Percentiles rank a stretch among this genome's conserved stretches.
Evolutionary conservation across 2,329 filamentous ascomycete genomes (phyloP).

Genomic region (Laburnicola sp.): DNA sequence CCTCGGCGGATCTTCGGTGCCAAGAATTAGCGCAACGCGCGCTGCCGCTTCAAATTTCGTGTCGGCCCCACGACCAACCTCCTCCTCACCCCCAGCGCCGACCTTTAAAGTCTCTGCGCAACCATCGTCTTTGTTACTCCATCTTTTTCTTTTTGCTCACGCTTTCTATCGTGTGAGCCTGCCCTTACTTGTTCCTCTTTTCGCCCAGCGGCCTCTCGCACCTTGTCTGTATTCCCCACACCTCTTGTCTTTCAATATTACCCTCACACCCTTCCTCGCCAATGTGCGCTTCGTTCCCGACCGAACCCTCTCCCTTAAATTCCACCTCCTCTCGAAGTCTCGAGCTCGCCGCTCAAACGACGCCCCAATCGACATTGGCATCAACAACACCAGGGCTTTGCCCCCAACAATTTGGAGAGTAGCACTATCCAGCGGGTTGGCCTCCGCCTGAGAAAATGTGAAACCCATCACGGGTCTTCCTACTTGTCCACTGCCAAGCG

Average conservation of each 20-base stretch:
- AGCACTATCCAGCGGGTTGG: background rate
- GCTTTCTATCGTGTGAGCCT: background rate
- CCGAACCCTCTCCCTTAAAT: background rate
- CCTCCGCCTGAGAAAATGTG: background rate
- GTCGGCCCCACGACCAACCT: background rate
- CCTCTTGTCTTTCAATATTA: background rate
- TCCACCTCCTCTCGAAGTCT: background rate
- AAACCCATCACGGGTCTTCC: background rate
- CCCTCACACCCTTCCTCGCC: background rate
- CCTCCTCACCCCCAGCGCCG: background rate
- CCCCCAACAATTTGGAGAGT: background rate
- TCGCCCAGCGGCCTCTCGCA: background rate
- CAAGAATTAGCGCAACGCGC: background rate
- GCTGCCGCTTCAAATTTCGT: background rate
- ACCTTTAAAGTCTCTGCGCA: background rate
- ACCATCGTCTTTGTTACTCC: background rate
- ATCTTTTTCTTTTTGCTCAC: background rate
- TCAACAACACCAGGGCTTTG: background rate
- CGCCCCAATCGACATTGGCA: background rate
- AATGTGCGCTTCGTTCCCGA: background rate
- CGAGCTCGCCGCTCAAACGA: background rate
- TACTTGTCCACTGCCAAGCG: too few species aligned
- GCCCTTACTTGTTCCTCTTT: background rate
- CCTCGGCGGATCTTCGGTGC: background rate
- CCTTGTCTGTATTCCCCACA: background rate